Base-by-base conservation (phyloP, 352 stramenopile species). In the Globisporangium orthogonon region DNA sequence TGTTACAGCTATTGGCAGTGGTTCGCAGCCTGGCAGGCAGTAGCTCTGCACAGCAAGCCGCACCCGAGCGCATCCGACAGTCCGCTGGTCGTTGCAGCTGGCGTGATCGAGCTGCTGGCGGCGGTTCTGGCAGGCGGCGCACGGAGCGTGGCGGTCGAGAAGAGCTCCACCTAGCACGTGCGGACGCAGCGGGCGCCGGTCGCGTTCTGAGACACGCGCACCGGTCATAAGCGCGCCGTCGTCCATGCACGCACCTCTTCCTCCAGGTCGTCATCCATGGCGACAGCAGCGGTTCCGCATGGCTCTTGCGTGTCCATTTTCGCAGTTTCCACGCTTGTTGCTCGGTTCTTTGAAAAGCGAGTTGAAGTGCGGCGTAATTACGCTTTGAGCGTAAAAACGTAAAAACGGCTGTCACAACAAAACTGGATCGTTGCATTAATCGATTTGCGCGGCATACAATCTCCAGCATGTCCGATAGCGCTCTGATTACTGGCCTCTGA, bases 111-210 rank as follows among this genome's bases (percentile, higher is more conserved):
- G 49, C 37, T 58, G 23, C 28, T 45, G n/a, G 41, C 54, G 28
- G 46, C 57, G 47, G 28, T 56, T 13, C 18, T 50, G 28, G 41
- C 57, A 15, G 37, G 40, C 4, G 43, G 39, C 17, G 53, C 18
- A 40, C 37, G 13, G 41, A 63, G 23, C 9, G 57, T 46, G 29
- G 57, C 51, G 10, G 50, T 40, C 3, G 65, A 72, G 50, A 70
- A 72, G 14, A 72, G 50, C 62, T 72, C 65, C 29, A 72, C 65
- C 65, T 72, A 17, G 23, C 23, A 23, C 23, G 1, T 23, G 23
- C 23, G 23, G 23, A 23, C 23, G 23, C 23, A 23, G 23, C 23
- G 23, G 23, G 23, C 23, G 23, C 23, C 23, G 23, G 23, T 23
- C 23, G 23, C 23, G 23, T 15, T 10, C n/a, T 48, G n/a, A 48